phyloP scores from a whole-genome alignment of 345 rosid species.

The Limnanthes douglasii region DNA sequence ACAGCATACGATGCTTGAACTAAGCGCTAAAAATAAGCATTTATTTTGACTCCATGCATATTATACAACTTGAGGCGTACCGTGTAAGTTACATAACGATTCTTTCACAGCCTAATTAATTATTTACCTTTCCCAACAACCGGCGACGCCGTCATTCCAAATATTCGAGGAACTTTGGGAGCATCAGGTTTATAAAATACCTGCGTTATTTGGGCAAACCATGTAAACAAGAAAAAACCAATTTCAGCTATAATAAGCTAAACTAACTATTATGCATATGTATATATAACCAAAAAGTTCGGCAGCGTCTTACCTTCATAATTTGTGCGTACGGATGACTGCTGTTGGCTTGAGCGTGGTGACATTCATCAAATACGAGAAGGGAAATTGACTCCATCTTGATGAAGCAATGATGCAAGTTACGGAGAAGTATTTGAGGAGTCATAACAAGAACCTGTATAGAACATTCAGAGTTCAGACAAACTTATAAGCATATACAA shows the following conservation, averaged over 20 bases:
- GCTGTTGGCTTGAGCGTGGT: constrained; percentile 81
- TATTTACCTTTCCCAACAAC: constrained; percentile 96
- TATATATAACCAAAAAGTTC: constrained; percentile 2
- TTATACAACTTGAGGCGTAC: neutral
- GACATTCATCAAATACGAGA: constrained; percentile 87
- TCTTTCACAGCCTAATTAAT: too few species aligned
- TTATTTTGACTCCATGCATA: neutral
- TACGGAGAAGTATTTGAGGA: constrained; percentile 53
- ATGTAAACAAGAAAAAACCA: constrained; percentile 7
- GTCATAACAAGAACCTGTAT: constrained; percentile 92
- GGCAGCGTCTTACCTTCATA: constrained; percentile 53
- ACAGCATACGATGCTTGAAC: too few species aligned
- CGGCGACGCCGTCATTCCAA: constrained; percentile 99
- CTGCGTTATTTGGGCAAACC: constrained; percentile 32
- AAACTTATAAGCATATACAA: neutral
- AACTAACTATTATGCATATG: too few species aligned
- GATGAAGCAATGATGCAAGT: constrained; percentile 79
- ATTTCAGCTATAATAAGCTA: constrained; percentile 5
- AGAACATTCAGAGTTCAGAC: constrained; percentile 4
- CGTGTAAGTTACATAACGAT: too few species aligned
- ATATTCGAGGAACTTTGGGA: constrained; percentile 54
- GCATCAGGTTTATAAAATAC: constrained; percentile 41
- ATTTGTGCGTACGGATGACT: constrained; percentile 84
- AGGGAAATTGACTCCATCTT: constrained; percentile 82
- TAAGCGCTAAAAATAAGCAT: too few species aligned